Evolutionary conservation across 495 filamentous ascomycete genomes (phyloP).

Genomic region (Penicillium daleae): DNA sequence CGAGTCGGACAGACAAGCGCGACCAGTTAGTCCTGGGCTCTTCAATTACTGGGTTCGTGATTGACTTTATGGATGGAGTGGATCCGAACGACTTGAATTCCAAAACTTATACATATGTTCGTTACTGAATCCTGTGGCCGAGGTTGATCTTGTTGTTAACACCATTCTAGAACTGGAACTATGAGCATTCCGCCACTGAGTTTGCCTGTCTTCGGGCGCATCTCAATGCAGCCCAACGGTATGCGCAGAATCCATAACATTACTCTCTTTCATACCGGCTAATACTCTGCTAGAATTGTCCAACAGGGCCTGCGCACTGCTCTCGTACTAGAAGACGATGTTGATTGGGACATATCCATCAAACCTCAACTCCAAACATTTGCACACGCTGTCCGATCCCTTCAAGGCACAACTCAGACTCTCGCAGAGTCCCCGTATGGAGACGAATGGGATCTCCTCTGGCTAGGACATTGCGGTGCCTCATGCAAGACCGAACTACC

Average conservation of each 20-base stretch:
- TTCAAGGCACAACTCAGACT: background rate
- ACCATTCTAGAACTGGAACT: background rate
- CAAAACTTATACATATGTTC: background rate
- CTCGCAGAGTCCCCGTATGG: background rate
- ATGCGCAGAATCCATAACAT: background rate
- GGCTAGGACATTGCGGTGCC: background rate
- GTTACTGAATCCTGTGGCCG: background rate
- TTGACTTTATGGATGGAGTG: background rate
- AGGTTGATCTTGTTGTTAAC: background rate
- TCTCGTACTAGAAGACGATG: background rate
- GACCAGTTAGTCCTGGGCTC: conserved; percentile 61
- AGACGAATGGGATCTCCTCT: background rate
- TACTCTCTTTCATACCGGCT: background rate
- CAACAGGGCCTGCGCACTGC: background rate
- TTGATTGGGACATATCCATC: background rate
- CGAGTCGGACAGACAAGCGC: conserved; percentile 59
- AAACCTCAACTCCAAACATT: background rate
- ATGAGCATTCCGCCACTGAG: background rate
- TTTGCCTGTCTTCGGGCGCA: background rate
- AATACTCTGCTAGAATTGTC: background rate
- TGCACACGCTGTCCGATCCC: background rate
- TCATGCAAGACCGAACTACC: background rate
- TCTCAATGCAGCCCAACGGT: background rate
- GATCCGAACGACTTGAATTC: background rate
- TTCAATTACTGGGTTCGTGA: conserved; percentile 43